Conservation (phyloP, 768 basidiomycete genomes). For the Krasilnikovozyma curviuscula region DNA sequence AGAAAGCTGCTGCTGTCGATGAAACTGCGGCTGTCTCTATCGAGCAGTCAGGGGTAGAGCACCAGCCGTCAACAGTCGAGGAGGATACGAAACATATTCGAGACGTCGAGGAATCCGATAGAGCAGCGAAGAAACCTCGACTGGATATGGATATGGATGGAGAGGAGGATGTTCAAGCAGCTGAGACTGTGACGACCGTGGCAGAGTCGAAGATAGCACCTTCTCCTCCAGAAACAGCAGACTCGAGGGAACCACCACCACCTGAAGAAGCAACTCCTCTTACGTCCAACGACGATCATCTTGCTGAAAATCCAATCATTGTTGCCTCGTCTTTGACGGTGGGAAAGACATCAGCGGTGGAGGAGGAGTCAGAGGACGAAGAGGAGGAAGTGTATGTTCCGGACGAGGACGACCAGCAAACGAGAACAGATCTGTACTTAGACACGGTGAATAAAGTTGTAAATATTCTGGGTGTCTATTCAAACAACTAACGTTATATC, state of each 20-base stretch:
- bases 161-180: background rate
- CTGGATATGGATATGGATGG: background rate
- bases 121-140: background rate
- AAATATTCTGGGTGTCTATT: background rate
- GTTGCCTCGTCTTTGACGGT: background rate
- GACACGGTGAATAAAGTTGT: constrained; percentile 53
- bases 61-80: too few relatives aligned
- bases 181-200: background rate
- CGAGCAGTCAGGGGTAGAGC: too few relatives aligned
- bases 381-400: constrained; percentile 17
- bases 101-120: background rate
- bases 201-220: background rate
- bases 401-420: constrained; percentile 20
- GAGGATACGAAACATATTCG: too few relatives aligned
- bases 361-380: constrained; percentile 22
- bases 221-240: background rate
- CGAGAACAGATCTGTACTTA: constrained; percentile 68
- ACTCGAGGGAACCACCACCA: background rate
- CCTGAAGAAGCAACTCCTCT: background rate
- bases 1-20: too few relatives aligned
- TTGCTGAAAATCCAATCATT: background rate
- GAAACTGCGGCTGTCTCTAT: too few relatives aligned
- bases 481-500: background rate
- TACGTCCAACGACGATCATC: too few relatives aligned
- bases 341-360: constrained; percentile 4